Conservation (phyloP, 2,329 filamentous ascomycete genomes). For the Trichoderma lentiforme region DNA sequence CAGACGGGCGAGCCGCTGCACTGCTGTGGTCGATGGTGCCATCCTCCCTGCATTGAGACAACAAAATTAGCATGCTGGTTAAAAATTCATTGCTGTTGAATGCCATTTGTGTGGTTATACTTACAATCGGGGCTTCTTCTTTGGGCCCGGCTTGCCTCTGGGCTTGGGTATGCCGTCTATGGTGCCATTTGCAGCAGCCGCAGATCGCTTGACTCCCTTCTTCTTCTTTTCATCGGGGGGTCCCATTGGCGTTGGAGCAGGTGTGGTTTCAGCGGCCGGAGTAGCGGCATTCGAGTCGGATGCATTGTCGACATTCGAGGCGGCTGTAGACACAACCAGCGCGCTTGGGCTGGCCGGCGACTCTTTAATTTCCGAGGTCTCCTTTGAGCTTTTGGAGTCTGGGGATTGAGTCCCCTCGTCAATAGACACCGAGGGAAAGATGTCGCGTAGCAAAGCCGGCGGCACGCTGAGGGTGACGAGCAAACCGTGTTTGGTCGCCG, state of each 20-base stretch:
- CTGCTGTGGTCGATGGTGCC: constrained; percentile 58
- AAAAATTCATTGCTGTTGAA: constrained; percentile 1
- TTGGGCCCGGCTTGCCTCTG: constrained; percentile 85
- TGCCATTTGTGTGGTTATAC: constrained; percentile 37
- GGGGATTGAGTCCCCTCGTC: constrained; percentile 44
- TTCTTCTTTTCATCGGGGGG: constrained; percentile 67
- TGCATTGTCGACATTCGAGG: constrained; percentile 53
- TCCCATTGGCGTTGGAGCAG: constrained; percentile 55
- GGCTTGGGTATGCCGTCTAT: constrained; percentile 64
- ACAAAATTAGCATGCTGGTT: background rate
- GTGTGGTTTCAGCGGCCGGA: constrained; percentile 54
- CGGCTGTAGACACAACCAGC: constrained; percentile 32
- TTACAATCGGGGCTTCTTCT: constrained; percentile 94
- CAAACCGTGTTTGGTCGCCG: constrained; percentile 34
- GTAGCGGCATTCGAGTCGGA: constrained; percentile 60
- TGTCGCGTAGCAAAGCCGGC: constrained; percentile 47
- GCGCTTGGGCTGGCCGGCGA: constrained; percentile 46
- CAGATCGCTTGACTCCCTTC: constrained; percentile 70
- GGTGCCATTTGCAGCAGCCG: constrained; percentile 59
- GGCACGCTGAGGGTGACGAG: constrained; percentile 54
- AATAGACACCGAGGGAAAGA: constrained; percentile 43
- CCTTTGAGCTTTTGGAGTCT: constrained; percentile 30
- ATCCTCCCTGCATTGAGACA: constrained; percentile 51
- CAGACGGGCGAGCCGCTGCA: constrained; percentile 45
- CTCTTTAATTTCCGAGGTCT: constrained; percentile 37